Conservation (phyloP, 2,329 filamentous ascomycete genomes). For the Ophiosphaerella herpotricha region DNA sequence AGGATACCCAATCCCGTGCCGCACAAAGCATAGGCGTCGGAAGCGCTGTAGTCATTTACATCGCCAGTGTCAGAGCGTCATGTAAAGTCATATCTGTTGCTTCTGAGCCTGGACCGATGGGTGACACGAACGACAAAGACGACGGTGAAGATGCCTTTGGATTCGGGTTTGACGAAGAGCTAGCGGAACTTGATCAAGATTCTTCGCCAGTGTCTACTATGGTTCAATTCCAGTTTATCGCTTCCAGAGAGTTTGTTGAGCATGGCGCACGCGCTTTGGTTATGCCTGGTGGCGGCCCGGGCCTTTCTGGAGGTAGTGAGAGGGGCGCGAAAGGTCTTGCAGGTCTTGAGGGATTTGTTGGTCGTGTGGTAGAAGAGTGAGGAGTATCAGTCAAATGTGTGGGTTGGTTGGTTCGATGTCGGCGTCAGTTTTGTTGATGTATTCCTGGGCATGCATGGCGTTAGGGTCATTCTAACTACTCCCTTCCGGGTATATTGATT, state of each 20-base stretch:
- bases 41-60: conserved; percentile 78
- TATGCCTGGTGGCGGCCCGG: conserved; percentile 71
- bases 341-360: conserved; percentile 74
- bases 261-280: conserved; percentile 71
- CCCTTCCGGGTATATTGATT: no score
- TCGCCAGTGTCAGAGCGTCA: conserved; percentile 82
- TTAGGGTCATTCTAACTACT: no score
- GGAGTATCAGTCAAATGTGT: background rate
- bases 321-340: conserved; percentile 54
- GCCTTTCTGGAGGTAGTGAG: conserved; percentile 59
- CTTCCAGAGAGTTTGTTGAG: conserved; percentile 74
- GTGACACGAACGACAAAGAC: conserved; percentile 25
- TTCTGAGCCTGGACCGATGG: conserved; percentile 9
- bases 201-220: conserved; percentile 43
- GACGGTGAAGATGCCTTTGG: conserved; percentile 56
- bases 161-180: conserved; percentile 57
- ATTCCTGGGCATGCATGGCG: no score
- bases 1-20: conserved; percentile 56
- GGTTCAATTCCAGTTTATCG: conserved; percentile 69
- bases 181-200: conserved; percentile 46
- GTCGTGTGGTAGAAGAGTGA: conserved; percentile 55
- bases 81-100: conserved; percentile 69
- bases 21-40: conserved; percentile 68
- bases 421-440: no score
- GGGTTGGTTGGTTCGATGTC: no score